A percentile compares a stretch with the other conserved stretches of the same genome.
Conservation (phyloP, 192 early-diverging fungal genomes). For the Chytriomyces sp. region DNA sequence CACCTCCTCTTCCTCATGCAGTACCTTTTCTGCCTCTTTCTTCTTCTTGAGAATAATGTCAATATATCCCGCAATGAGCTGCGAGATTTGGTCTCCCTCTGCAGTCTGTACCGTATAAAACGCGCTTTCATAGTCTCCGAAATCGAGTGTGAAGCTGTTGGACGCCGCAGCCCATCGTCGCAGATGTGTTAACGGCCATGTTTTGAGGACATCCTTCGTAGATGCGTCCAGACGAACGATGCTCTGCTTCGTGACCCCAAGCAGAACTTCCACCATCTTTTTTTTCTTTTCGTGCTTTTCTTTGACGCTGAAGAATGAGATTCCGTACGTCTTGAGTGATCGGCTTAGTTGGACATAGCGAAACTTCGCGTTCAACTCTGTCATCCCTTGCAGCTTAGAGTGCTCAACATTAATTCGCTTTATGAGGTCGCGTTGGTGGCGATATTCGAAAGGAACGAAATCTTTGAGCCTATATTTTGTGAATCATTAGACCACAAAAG, state of each 20-base stretch:
- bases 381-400: conserved; percentile 55
- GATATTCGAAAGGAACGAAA: conserved; percentile 57
- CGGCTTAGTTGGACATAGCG: conserved; percentile 58
- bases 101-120: conserved; percentile 60
- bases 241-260: conserved; percentile 60
- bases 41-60: conserved; percentile 65
- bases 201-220: conserved; percentile 56
- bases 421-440: conserved; percentile 49
- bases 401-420: conserved; percentile 58
- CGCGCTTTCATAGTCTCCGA: conserved; percentile 61
- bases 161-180: conserved; percentile 59
- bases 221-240: conserved; percentile 55
- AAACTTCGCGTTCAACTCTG: conserved; percentile 62
- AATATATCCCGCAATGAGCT: conserved; percentile 64
- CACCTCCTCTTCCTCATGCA: conserved; percentile 51
- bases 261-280: conserved; percentile 44
- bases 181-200: conserved; percentile 60
- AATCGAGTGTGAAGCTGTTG: conserved; percentile 64
- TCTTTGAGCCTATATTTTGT: conserved; percentile 53
- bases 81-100: conserved; percentile 63
- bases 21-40: conserved; percentile 54
- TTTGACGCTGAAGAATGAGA: conserved; percentile 63
- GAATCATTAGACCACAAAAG: too few species aligned
- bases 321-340: conserved; percentile 62
- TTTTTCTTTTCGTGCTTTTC: conserved; percentile 51